Conservation (phyloP, 1,284 basidiomycete species). For the Spongiforma sp. region DNA sequence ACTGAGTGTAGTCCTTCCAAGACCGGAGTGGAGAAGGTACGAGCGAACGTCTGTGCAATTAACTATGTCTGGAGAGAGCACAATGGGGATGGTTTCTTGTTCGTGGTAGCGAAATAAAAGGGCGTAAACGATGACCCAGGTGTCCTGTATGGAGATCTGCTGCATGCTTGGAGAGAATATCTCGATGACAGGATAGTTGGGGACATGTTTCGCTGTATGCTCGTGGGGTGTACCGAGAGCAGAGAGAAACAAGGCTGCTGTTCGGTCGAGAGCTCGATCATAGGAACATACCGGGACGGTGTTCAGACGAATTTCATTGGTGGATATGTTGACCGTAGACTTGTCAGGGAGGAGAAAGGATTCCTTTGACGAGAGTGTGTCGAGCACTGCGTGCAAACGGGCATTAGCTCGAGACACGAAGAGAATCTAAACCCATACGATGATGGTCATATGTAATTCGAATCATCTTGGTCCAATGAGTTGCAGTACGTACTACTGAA, state of each 20-base stretch:
- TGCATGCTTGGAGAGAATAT: constrained; percentile 12
- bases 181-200: constrained; percentile 37
- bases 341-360: constrained; percentile 24
- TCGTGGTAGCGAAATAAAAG: constrained; percentile 35
- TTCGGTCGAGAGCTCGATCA: constrained; percentile 7
- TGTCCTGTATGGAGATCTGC: constrained; percentile 27
- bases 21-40: constrained; percentile 35
- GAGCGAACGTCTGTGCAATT: constrained; percentile 15
- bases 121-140: constrained; percentile 38
- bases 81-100: constrained; percentile 39
- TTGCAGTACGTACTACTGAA: no score
- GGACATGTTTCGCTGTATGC: constrained; percentile 35
- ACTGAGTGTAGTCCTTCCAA: constrained; percentile 24
- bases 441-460: no score
- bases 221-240: constrained; percentile 39
- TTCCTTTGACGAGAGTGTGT: constrained; percentile 5
- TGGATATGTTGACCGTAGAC: constrained; percentile 10
- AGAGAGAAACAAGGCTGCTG: constrained; percentile 31
- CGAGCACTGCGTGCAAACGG: constrained; percentile 22
- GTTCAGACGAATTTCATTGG: constrained; percentile 14
- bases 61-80: constrained; percentile 22
- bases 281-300: constrained; percentile 18
- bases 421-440: no score
- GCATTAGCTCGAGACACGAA: constrained; percentile 9
- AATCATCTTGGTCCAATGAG: no score